Base-by-base conservation (phyloP, 352 stramenopile genomes). In the Pythium pyrilobum region DNA sequence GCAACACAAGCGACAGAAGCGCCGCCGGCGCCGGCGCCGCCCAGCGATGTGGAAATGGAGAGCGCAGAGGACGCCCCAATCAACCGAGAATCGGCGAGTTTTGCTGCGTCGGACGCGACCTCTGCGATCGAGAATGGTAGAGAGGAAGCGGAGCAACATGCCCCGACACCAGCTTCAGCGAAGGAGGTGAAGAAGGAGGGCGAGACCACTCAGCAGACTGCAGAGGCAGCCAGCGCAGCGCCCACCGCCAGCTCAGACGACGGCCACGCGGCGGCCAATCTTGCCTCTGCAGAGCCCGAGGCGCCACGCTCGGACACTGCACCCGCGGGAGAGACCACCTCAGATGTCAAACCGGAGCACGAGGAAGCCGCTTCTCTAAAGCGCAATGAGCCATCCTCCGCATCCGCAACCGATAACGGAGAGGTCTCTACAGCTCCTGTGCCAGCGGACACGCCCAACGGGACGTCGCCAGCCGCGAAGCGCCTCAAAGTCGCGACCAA, bases 401-500 rank as follows among this genome's bases (percentile, higher is more conserved):
- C 29, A 12, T n/a, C 46, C 0, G 24, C 5, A 18, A 33, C 12
- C 5, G 37, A 37, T 9, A 32, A 44, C 11, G 2, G 33, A 27
- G 13, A 6, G 12, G 50, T 27, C 9, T 13, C 18, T 5, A 20
- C 8, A 4, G 5, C n/a, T 33, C 1, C 29, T 45, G 9, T 4
- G 52, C 24, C 23, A 33, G 33, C n/a, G 33, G 21, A 39, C n/a
- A 18, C 41, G 20, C 13, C 16, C 20, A 6, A 23, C 20, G 27
- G 29, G 33, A 12, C 31, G 0, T 42, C 56, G 42, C 62, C 59
- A 53, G 33, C 37, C 31, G 51, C 56, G 7, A 81, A 81, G 33
- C 77, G 75, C 41, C 69, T 77, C 32, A 83, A 74, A 56, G 45
- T 72, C 24, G 54, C 69, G 18, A 24, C 44, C 13, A 67, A 62